phyloP scores from a whole-genome alignment of 1,284 basidiomycete species.

The Sporisorium iseilematis-ciliati region DNA sequence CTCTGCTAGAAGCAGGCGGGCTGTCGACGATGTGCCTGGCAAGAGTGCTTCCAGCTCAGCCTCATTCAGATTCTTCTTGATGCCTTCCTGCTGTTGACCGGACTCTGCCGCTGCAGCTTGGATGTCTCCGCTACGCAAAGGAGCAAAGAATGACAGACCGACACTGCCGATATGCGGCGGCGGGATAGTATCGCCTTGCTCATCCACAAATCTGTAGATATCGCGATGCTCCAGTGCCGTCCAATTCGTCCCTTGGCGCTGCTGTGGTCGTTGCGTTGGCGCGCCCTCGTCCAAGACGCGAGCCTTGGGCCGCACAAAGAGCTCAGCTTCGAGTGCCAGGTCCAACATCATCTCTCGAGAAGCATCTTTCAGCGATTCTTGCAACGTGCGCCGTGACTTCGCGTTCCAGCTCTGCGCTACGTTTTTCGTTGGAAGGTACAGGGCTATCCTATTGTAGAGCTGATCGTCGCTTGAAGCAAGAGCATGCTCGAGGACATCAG shows the following conservation, averaged over 20 bases:
- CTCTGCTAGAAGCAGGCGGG: slow-evolving; percentile 41
- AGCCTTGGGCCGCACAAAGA: slow-evolving; percentile 32
- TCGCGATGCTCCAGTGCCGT: slow-evolving; percentile 38
- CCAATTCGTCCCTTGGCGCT: slow-evolving; percentile 43
- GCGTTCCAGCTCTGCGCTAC: slow-evolving; percentile 15
- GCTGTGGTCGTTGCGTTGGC: slow-evolving; percentile 22
- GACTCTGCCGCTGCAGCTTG: slow-evolving; percentile 8
- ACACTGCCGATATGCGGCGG: slow-evolving; percentile 42
- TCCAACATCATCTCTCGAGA: slow-evolving; percentile 26
- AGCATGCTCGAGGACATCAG: slow-evolving; percentile 19
- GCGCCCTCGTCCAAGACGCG: slow-evolving; percentile 36
- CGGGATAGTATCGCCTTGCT: slow-evolving; percentile 35
- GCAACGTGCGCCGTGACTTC: neutral
- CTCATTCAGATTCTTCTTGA: slow-evolving; percentile 7
- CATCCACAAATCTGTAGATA: slow-evolving; percentile 35
- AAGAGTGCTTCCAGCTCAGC: slow-evolving; percentile 32
- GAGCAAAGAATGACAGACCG: slow-evolving; percentile 36
- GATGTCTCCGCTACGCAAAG: slow-evolving; percentile 29
- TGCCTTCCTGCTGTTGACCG: neutral
- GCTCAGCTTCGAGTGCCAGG: slow-evolving; percentile 26
- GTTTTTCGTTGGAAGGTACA: slow-evolving; percentile 17
- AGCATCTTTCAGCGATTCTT: slow-evolving; percentile 19
- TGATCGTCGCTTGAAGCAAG: no score
- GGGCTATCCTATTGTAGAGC: no score
- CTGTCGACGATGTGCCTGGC: slow-evolving; percentile 42